A percentile compares a stretch with the other conserved stretches of the same genome.
phyloP scores from a whole-genome alignment of 441 rosid genomes.

The Erodium moschatum region DNA sequence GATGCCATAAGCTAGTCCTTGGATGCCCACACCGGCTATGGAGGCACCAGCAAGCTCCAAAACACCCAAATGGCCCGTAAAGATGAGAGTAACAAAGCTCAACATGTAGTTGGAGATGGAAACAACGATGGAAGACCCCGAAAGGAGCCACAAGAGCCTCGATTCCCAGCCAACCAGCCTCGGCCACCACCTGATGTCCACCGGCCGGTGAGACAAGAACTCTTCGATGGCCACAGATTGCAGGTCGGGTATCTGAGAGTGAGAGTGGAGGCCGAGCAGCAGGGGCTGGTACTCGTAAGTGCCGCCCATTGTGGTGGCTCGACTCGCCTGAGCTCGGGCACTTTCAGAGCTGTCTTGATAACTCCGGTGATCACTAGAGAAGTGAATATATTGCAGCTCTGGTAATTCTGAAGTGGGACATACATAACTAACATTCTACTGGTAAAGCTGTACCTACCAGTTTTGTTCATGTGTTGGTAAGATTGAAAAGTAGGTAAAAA shows the following conservation, averaged over 20 bases:
- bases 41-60: constrained; percentile 86
- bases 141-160: constrained; percentile 62
- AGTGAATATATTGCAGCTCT: too few relatives aligned
- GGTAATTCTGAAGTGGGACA: too few relatives aligned
- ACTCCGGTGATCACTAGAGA: too few relatives aligned
- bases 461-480: too few relatives aligned
- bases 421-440: too few relatives aligned
- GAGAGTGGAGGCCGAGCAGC: background rate
- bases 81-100: constrained; percentile 69
- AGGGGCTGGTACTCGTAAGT: background rate
- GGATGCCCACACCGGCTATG: constrained; percentile 78
- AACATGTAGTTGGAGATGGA: constrained; percentile 75
- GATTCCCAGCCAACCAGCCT: constrained; percentile 71
- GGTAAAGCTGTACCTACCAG: too few relatives aligned
- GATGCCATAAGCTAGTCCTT: constrained; percentile 90
- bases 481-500: too few relatives aligned
- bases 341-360: too few relatives aligned
- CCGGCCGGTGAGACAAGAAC: constrained; percentile 35
- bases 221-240: constrained; percentile 58
- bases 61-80: constrained; percentile 68
- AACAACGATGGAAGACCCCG: constrained; percentile 64
- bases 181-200: constrained; percentile 64
- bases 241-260: constrained; percentile 20
- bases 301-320: too few relatives aligned
- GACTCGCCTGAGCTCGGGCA: too few relatives aligned